These are phyloP conservation scores for Camellia lanceoleosa DNA, from an alignment of 148 eudicot species.

Conservation along the genomic window DNA sequence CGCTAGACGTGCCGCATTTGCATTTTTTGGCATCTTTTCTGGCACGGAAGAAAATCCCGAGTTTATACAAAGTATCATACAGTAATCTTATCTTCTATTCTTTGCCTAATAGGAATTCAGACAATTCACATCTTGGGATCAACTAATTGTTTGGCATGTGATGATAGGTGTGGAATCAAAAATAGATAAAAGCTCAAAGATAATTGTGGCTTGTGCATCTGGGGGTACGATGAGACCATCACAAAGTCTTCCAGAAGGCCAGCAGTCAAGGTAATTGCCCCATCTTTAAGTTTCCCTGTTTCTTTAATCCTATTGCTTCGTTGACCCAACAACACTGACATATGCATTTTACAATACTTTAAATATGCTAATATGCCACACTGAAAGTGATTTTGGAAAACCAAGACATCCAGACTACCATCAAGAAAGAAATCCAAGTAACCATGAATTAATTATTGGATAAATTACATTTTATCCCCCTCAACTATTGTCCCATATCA, in stretches of 20 bases:
- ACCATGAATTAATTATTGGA: not conserved
- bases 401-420: not conserved
- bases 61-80: constrained; percentile 60
- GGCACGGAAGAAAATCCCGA: constrained; percentile 99
- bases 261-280: constrained; percentile 76
- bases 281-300: constrained; percentile 1
- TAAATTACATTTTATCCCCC: too few species aligned
- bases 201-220: constrained; percentile 90
- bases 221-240: constrained; percentile 97
- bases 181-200: constrained; percentile 70
- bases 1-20: constrained; percentile 94
- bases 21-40: constrained; percentile 90
- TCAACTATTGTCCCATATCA: too few species aligned
- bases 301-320: not conserved
- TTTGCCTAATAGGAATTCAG: not conserved
- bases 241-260: constrained; percentile 94
- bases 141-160: constrained; percentile 20
- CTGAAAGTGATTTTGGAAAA: not conserved
- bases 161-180: constrained; percentile 71
- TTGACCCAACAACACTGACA: not conserved
- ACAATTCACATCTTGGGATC: not conserved
- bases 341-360: not conserved
- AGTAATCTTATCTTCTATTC: not conserved
- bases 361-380: not conserved
- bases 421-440: not conserved